These are phyloP conservation scores for Ramicandelaber brevisporus DNA, from an alignment of 192 early-diverging fungal species.

Conservation along the genomic window DNA sequence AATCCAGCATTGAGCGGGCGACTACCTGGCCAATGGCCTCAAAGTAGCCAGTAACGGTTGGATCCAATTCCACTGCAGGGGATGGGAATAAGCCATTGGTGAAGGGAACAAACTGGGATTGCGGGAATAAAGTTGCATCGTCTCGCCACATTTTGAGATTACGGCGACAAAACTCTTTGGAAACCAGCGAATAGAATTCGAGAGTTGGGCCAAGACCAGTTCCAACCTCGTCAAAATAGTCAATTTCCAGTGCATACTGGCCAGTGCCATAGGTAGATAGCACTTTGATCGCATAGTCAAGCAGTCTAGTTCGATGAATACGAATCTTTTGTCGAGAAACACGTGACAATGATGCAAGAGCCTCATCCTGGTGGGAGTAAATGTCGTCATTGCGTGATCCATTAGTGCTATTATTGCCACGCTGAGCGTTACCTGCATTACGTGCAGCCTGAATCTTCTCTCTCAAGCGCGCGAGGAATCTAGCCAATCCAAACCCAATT, in stretches of 20 bases:
- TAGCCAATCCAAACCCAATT: constrained; percentile 66
- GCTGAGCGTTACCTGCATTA: background rate
- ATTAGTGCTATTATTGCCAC: background rate
- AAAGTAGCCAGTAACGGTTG: constrained; percentile 35
- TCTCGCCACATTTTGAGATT: constrained; percentile 41
- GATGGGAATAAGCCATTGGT: background rate
- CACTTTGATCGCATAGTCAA: constrained; percentile 68
- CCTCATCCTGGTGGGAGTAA: background rate
- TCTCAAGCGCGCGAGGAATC: constrained; percentile 46
- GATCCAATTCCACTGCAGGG: constrained; percentile 1
- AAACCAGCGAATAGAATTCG: constrained; percentile 74
- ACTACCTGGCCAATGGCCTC: constrained; percentile 58
- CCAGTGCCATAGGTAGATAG: constrained; percentile 49
- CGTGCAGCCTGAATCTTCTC: constrained; percentile 6
- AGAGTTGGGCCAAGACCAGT: constrained; percentile 75
- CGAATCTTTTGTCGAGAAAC: constrained; percentile 76
- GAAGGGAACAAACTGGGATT: constrained; percentile 11
- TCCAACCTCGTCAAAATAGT: constrained; percentile 83
- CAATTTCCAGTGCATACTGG: constrained; percentile 60
- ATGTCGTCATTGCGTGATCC: background rate
- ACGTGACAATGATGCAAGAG: constrained; percentile 30
- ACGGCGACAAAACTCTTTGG: constrained; percentile 37
- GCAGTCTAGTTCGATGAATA: constrained; percentile 41
- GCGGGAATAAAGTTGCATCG: constrained; percentile 24
- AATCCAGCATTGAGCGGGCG: constrained; percentile 69